Conservation (phyloP, 2,329 filamentous ascomycete genomes). For the Epichloe hybrida region DNA sequence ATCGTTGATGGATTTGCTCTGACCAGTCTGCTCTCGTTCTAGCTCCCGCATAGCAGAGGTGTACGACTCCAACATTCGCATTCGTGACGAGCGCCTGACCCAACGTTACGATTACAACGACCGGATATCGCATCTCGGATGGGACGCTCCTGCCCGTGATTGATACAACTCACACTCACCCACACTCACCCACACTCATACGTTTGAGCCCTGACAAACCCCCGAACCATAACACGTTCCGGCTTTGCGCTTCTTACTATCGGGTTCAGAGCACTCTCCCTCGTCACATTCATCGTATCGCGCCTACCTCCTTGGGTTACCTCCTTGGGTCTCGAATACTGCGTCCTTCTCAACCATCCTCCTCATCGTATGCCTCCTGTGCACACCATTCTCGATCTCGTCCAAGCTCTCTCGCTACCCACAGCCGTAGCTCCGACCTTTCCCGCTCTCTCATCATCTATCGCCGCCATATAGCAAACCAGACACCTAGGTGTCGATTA, state of each 20-base stretch:
- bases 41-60: neutral
- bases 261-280: neutral
- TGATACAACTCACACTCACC: neutral
- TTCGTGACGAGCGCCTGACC: neutral
- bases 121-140: neutral
- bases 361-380: neutral
- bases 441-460: slow-evolving; percentile 1
- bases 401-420: neutral
- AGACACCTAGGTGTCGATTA: neutral
- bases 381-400: neutral
- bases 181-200: neutral
- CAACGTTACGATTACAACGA: neutral
- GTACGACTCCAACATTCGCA: neutral
- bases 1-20: neutral
- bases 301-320: neutral
- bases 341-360: neutral
- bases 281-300: neutral
- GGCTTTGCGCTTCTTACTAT: neutral
- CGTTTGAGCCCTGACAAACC: neutral
- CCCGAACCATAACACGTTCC: neutral
- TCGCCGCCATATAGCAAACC: neutral
- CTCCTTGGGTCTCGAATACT: neutral
- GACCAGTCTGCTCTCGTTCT: neutral
- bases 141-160: neutral
- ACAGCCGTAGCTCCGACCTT: neutral